Evolutionary conservation across 2,329 filamentous ascomycete species (phyloP), one percentile per base, ranked within the genome.

Genomic region (Cucurbitaria berberidis): DNA sequence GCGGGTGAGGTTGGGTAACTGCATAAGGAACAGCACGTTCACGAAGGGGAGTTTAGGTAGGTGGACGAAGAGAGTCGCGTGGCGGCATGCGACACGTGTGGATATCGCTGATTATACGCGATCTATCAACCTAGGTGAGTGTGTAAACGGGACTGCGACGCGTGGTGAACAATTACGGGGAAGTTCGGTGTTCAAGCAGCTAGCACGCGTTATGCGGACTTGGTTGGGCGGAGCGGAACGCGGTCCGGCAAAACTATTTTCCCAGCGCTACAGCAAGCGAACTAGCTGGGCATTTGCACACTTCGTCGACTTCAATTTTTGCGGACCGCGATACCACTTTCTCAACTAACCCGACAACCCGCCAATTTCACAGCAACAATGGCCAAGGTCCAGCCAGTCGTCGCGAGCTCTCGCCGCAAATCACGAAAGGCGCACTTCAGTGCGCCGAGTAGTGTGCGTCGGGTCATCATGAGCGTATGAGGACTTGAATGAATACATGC

Each of bases 391-490:
- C 87, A 84, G 82, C 78, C 57, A 55, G 57, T 57, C 52, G 51
- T 91, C 76, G 79, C 84, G 80, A 91, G 90, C 81, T 96, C 92
- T 77, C 88, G 93, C 83, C 89, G 93, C 84, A 99, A 99, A 91
- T 95, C 91, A 83, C 91, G 95, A 82, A 96, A 96, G 86, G 90
- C 91, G 79, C 93, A 99, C 87, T 99, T 96, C 88, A 84, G 86
- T 79, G 95, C 95, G 70, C 92, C 93, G 72, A 97, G 93, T 80
- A 92, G 89, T 84, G 86, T 91, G 78, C 93, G 95, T 82, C 91
- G 95, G 79, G 86, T 89, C 74, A 96, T 96, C 84, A 97, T 99
- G 93, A 73, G 70, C 67, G 71, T 74, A 68, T 66, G 93, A 95
- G 70, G 90, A 91, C 74, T 86, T 97, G 71, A 46, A 34, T 44